phyloP scores from a whole-genome alignment of 1,284 basidiomycete species.

The Cutaneotrichosporon daszewskae region DNA sequence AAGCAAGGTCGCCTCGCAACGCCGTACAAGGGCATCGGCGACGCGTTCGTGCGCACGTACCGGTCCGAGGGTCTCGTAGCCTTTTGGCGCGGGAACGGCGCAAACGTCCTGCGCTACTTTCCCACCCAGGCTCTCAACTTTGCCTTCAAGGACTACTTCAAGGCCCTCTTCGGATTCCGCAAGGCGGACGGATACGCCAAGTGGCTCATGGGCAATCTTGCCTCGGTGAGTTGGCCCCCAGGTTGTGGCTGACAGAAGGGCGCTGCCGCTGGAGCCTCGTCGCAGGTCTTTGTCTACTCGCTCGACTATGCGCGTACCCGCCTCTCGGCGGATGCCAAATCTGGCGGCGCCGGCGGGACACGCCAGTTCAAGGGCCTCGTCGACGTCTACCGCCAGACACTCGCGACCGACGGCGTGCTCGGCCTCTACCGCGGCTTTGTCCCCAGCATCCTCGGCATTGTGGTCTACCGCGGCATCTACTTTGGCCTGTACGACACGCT shows the following conservation, averaged over 20 bases:
- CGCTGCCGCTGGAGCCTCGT: constrained; percentile 94
- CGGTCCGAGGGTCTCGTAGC: constrained; percentile 81
- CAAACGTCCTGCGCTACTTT: constrained; percentile 98
- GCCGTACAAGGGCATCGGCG: constrained; percentile 88
- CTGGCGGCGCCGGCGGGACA: constrained; percentile 74
- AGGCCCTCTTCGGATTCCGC: constrained; percentile 87
- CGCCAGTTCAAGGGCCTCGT: constrained; percentile 92
- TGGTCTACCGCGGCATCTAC: constrained; percentile 76
- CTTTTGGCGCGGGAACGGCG: constrained; percentile 92
- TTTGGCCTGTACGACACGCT: constrained; percentile 92
- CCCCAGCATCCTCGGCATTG: constrained; percentile 88
- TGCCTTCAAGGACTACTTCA: constrained; percentile 97
- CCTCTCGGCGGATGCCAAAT: constrained; percentile 91
- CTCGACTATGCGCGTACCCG: constrained; percentile 94
- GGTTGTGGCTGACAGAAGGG: too few species aligned
- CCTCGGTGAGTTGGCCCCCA: constrained; percentile 82
- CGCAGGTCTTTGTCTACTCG: constrained; percentile 91
- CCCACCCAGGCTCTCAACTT: constrained; percentile 94
- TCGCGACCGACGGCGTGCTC: constrained; percentile 78
- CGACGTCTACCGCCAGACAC: constrained; percentile 87
- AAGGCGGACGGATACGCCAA: constrained; percentile 81
- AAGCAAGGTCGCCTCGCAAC: constrained; percentile 88
- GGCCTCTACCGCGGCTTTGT: constrained; percentile 94
- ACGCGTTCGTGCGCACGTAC: constrained; percentile 84
- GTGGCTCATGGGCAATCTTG: constrained; percentile 86